These are phyloP conservation scores for Brassica cretica DNA, from an alignment of 345 rosid species.

Conservation along the genomic window DNA sequence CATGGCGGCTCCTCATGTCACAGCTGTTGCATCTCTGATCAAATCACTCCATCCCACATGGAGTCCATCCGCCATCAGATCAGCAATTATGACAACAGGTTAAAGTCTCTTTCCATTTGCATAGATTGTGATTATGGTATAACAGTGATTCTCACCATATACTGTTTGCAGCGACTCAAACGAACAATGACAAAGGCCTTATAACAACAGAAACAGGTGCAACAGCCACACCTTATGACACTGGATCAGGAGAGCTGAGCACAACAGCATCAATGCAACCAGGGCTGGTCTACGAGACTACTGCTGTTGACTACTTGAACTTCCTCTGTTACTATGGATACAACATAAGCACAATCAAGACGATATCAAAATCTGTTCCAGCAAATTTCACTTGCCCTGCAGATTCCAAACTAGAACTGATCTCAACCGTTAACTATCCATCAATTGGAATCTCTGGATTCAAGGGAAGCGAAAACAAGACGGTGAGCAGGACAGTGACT, in stretches of 20 bases:
- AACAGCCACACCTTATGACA: slow-evolving; percentile 61
- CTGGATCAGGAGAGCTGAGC: slow-evolving; percentile 71
- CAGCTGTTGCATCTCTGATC: slow-evolving; percentile 61
- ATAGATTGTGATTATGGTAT: neutral
- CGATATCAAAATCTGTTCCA: slow-evolving; percentile 45
- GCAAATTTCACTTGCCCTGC: slow-evolving; percentile 53
- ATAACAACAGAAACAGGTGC: slow-evolving; percentile 61
- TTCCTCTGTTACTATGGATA: slow-evolving; percentile 70
- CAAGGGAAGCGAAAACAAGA: slow-evolving; percentile 43
- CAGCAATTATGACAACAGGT: slow-evolving; percentile 92
- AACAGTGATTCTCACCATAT: neutral
- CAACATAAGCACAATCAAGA: slow-evolving; percentile 44
- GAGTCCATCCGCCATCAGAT: slow-evolving; percentile 66
- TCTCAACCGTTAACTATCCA: slow-evolving; percentile 72
- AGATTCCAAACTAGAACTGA: slow-evolving; percentile 48
- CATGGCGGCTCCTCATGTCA: slow-evolving; percentile 81
- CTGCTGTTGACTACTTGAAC: slow-evolving; percentile 62
- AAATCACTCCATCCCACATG: slow-evolving; percentile 63
- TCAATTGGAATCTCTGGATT: slow-evolving; percentile 60
- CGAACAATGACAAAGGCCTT: slow-evolving; percentile 52
- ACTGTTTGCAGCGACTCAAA: slow-evolving; percentile 51
- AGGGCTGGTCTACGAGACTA: slow-evolving; percentile 69
- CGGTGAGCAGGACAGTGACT: slow-evolving; percentile 56
- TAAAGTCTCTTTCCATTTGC: neutral
- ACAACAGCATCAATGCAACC: slow-evolving; percentile 54